Evolutionary conservation across 2,329 filamentous ascomycete species (phyloP), one percentile per base, ranked within the genome.

Genomic region (Remersonia thermophila): DNA sequence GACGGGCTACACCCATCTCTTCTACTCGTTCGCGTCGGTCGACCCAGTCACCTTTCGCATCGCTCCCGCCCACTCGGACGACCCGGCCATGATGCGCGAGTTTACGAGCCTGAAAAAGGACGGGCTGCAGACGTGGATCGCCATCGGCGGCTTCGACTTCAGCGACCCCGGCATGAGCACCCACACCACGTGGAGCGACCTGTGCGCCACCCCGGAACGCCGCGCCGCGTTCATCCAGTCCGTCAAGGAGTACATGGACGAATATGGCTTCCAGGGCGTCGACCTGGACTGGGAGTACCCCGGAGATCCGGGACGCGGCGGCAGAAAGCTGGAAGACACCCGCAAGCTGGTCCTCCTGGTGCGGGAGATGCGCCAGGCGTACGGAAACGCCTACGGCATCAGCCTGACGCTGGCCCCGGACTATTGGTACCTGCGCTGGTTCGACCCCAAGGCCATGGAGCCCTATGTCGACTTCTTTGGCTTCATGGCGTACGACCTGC

Each of bases 261-360:
- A 39, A 17, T 59, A 57, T 35, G 55, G 54, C 3, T 65, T 65
- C 36, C 48, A 59, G 8, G 63, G 65, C 2, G 52, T 61, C 2
- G 64, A 69, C 37, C 38, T 68, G 0, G 62, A 67, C 39, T 67
- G 64, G 65, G 62, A 68, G 34, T 66, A 60, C 37, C 64, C 63
- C 0, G 58, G 32, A 0, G 47, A 45, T 3, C 27, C 43, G 7
- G 52, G 55, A 3, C 52, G 62, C 0, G 59, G 58, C 7, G 63
- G 64, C 0, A 39, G 42, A n/a, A n/a, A n/a, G 0, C 41, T 44
- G 2, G 51, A 27, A 1, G 64, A 69, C 40, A 56, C 45, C 0
- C 37, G 37, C 2, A 66, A 67, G 41, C 53, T 58, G 13, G 53
- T 56, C 0, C 14, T 36, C 1, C 45, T 64, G 0, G 33, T 63